Conservation (phyloP, 495 filamentous ascomycete species). For the Neurospora pannonica region DNA sequence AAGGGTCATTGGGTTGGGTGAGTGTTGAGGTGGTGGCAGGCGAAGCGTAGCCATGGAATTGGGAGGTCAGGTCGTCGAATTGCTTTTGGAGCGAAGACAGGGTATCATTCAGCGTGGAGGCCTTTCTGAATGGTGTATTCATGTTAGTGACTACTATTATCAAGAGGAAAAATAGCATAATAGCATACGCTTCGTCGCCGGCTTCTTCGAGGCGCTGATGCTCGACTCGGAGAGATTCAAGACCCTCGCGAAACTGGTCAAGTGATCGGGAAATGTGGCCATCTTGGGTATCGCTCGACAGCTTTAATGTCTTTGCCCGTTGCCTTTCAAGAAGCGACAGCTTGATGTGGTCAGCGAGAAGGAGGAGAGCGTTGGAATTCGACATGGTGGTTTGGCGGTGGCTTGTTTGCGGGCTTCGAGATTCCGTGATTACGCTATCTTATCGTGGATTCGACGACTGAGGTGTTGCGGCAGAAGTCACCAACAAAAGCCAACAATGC, state of each 20-base stretch:
- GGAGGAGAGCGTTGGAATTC: slow-evolving; percentile 55
- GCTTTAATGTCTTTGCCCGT: slow-evolving; percentile 76
- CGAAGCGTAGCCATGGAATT: slow-evolving; percentile 52
- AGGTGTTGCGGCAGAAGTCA: background rate
- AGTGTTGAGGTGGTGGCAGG: slow-evolving; percentile 39
- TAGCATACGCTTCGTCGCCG: slow-evolving; percentile 47
- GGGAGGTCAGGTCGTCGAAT: slow-evolving; percentile 46
- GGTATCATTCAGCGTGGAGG: slow-evolving; percentile 34
- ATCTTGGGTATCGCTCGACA: slow-evolving; percentile 72
- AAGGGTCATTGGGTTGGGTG: slow-evolving; percentile 56
- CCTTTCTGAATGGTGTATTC: slow-evolving; percentile 25
- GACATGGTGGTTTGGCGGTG: slow-evolving; percentile 28
- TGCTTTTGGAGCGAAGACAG: slow-evolving; percentile 47
- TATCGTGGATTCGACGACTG: background rate
- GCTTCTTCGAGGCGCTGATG: slow-evolving; percentile 48
- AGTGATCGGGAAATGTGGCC: slow-evolving; percentile 83
- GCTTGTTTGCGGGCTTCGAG: background rate
- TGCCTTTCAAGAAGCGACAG: slow-evolving; percentile 78
- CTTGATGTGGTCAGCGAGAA: slow-evolving; percentile 72
- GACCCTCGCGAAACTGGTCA: slow-evolving; percentile 73
- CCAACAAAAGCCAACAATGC: background rate
- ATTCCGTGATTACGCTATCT: background rate
- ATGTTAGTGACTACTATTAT: background rate
- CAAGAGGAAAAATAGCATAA: background rate
- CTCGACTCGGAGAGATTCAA: slow-evolving; percentile 65